phyloP scores from a whole-genome alignment of 2,329 filamentous ascomycete species.

The Penicillium capsulatum region DNA sequence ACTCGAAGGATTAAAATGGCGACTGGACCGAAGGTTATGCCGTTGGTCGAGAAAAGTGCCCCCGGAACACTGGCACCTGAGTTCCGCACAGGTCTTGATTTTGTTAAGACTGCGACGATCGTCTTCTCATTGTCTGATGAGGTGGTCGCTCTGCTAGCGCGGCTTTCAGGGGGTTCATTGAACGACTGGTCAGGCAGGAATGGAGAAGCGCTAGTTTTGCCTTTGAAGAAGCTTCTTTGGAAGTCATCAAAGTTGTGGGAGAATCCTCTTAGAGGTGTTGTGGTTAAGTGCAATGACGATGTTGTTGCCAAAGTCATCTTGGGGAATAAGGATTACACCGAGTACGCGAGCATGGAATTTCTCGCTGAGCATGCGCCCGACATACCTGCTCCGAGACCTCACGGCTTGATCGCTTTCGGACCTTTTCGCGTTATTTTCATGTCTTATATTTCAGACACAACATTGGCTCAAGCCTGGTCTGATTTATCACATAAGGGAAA shows the following conservation, averaged over 20 bases:
- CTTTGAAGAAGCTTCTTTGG: slow-evolving; percentile 14
- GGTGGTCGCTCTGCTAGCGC: slow-evolving; percentile 14
- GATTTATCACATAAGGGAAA: slow-evolving; percentile 20
- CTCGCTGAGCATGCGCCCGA: slow-evolving; percentile 22
- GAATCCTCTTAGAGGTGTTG: slow-evolving; percentile 16
- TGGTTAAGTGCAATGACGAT: slow-evolving; percentile 23
- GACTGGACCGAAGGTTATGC: slow-evolving; percentile 2
- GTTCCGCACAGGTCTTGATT: slow-evolving; percentile 21
- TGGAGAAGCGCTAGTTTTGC: too few relatives aligned
- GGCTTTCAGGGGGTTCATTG: slow-evolving; percentile 2
- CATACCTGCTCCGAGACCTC: slow-evolving; percentile 26
- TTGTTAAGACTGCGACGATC: slow-evolving; percentile 17
- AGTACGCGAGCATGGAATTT: slow-evolving; percentile 27
- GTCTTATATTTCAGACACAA: slow-evolving; percentile 24
- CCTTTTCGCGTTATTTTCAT: slow-evolving; percentile 28
- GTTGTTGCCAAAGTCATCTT: slow-evolving; percentile 21
- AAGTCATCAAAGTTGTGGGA: slow-evolving; percentile 24
- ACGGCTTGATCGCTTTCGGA: slow-evolving; percentile 24
- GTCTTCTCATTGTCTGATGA: slow-evolving; percentile 24
- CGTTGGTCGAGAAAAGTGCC: background rate
- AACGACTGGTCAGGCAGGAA: too few relatives aligned
- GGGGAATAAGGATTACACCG: slow-evolving; percentile 17
- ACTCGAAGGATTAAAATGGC: slow-evolving; percentile 15
- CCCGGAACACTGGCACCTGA: slow-evolving; percentile 10
- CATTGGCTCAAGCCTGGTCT: slow-evolving; percentile 23